A percentile compares a stretch with the other conserved stretches of the same genome.
phyloP scores from a whole-genome alignment of 2,329 filamentous ascomycete genomes.

The Fusarium neocosmosporiellum region DNA sequence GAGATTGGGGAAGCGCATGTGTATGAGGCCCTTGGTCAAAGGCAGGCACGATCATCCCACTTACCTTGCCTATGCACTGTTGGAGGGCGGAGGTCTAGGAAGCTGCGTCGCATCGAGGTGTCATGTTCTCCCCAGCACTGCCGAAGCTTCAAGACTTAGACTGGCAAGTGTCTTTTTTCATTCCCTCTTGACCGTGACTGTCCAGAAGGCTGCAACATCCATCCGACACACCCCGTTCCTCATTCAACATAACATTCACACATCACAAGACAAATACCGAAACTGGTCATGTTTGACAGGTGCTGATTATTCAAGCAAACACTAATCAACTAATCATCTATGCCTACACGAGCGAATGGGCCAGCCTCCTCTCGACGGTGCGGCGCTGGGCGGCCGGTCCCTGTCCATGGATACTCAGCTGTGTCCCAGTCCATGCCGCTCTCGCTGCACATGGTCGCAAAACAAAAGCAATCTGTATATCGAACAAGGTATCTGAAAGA shows the following conservation, averaged over 20 bases:
- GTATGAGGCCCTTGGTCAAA: neutral
- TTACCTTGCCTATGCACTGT: neutral
- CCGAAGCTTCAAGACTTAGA: neutral
- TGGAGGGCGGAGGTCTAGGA: neutral
- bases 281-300: slow-evolving; percentile 36
- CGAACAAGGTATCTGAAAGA: slow-evolving; percentile 70
- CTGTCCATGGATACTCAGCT: slow-evolving; percentile 21
- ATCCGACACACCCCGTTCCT: too few relatives aligned
- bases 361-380: slow-evolving; percentile 44
- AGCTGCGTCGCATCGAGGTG: neutral
- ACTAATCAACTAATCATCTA: slow-evolving; percentile 50
- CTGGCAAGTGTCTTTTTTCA: neutral
- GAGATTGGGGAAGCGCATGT: neutral
- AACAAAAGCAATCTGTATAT: slow-evolving; percentile 58
- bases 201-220: neutral
- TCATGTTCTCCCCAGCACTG: neutral
- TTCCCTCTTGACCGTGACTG: neutral
- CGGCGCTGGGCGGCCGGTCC: slow-evolving; percentile 17
- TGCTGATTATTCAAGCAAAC: slow-evolving; percentile 48
- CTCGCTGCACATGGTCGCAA: slow-evolving; percentile 40
- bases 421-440: slow-evolving; percentile 32
- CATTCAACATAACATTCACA: neutral
- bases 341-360: slow-evolving; percentile 47
- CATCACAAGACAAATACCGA: neutral
- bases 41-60: neutral